Percentiles rank a stretch among this genome's conserved stretches.
phyloP scores from a whole-genome alignment of 306 rosid species.

The Trifolium dubium region DNA sequence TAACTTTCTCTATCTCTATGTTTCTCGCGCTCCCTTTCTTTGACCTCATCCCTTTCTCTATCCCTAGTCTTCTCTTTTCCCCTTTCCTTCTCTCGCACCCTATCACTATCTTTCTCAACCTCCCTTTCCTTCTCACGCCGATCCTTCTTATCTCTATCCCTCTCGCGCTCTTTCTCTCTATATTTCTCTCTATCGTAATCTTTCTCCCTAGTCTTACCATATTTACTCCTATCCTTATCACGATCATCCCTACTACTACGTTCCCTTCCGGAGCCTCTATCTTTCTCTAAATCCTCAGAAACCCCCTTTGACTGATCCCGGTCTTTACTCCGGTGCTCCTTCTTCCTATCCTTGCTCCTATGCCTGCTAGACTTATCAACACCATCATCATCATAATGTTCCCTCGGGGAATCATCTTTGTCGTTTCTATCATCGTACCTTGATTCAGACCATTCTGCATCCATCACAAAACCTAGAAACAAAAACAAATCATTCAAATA shows the following conservation, averaged over 20 bases:
- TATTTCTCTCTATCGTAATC: conserved; percentile 73
- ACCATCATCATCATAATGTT: conserved; percentile 55
- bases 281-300: conserved; percentile 60
- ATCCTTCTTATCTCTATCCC: conserved; percentile 71
- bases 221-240: conserved; percentile 72
- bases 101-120: conserved; percentile 60
- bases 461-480: conserved; percentile 52
- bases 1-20: conserved; percentile 51
- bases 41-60: conserved; percentile 61
- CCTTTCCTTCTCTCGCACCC: conserved; percentile 69
- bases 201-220: conserved; percentile 66
- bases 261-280: conserved; percentile 58
- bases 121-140: conserved; percentile 67
- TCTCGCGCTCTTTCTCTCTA: conserved; percentile 67
- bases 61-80: conserved; percentile 65
- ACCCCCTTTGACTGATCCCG: conserved; percentile 60
- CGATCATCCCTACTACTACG: conserved; percentile 76
- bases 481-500: neutral
- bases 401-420: conserved; percentile 55
- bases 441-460: conserved; percentile 61
- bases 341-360: conserved; percentile 79
- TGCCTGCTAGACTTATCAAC: conserved; percentile 61
- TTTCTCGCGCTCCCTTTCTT: conserved; percentile 61
- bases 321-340: conserved; percentile 72
- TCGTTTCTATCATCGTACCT: conserved; percentile 57